phyloP scores from a whole-genome alignment of 345 rosid genomes.

The Fremontodendron californicum region DNA sequence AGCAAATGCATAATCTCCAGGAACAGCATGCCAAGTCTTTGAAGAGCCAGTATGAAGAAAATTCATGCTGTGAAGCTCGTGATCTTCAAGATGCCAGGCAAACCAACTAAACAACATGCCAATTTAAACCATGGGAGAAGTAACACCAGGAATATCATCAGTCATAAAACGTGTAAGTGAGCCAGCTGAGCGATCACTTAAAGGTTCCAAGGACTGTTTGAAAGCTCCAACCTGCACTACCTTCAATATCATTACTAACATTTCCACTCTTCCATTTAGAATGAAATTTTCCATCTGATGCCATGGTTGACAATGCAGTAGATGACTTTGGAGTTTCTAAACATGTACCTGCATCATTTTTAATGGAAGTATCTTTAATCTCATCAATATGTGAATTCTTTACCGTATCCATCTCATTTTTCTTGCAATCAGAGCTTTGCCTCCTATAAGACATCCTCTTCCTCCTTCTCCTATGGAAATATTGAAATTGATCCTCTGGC shows the following conservation, averaged over 20 bases:
- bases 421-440: conserved; percentile 32
- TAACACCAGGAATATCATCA: conserved; percentile 98
- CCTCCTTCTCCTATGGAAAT: conserved; percentile 53
- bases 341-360: conserved; percentile 20
- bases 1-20: conserved; percentile 77
- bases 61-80: conserved; percentile 98
- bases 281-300: conserved; percentile 29
- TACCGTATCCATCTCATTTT: conserved; percentile 25
- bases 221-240: conserved; percentile 98
- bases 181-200: conserved; percentile 93
- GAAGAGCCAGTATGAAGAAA: conserved; percentile 94
- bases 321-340: conserved; percentile 27
- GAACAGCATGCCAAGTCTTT: conserved; percentile 97
- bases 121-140: conserved; percentile 95
- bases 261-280: conserved; percentile 42
- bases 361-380: conserved; percentile 23
- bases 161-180: conserved; percentile 99
- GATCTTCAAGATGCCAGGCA: conserved; percentile 99
- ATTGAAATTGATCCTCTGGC: conserved; percentile 58
- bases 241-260: conserved; percentile 59
- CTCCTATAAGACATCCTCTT: conserved; percentile 61
- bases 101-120: conserved; percentile 99
- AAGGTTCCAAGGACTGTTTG: conserved; percentile 98
- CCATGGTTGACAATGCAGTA: conserved; percentile 28
- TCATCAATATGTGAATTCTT: conserved; percentile 21